These are phyloP conservation scores for Medicago arabica DNA, from an alignment of 306 rosid genomes.

Conservation along the genomic window DNA sequence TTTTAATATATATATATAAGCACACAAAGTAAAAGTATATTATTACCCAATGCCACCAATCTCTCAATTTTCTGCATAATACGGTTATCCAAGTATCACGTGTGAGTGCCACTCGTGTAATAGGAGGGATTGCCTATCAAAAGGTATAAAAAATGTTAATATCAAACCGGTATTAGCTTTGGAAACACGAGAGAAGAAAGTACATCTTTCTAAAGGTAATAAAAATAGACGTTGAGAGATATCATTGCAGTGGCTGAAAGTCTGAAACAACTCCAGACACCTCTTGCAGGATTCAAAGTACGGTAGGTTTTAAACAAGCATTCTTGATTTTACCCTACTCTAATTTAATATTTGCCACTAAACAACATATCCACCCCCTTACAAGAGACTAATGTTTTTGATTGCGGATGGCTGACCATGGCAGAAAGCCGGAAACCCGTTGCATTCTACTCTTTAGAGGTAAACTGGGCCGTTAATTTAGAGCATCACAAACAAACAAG, in stretches of 20 bases:
- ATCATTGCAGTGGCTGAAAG: conserved; percentile 31
- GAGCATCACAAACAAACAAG: conserved; percentile 4
- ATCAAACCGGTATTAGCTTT: conserved; percentile 40
- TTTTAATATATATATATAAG: conserved; percentile 25
- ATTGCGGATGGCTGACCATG: background rate
- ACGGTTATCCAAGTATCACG: conserved; percentile 96
- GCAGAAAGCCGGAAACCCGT: background rate
- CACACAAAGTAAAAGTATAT: conserved; percentile 34
- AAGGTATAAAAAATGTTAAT: conserved; percentile 37
- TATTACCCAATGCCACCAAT: conserved; percentile 99
- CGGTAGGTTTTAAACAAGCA: background rate
- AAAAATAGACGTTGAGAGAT: conserved; percentile 30
- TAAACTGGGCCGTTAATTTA: conserved; percentile 5
- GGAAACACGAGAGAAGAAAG: conserved; percentile 36
- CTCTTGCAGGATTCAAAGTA: conserved; percentile 30
- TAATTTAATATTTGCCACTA: background rate
- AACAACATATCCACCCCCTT: conserved; percentile 1
- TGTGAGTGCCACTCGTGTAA: conserved; percentile 97
- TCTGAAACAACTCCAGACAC: conserved; percentile 36
- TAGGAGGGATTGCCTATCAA: conserved; percentile 94
- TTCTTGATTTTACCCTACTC: conserved; percentile 29
- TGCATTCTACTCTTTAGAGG: background rate
- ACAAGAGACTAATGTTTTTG: conserved; percentile 1
- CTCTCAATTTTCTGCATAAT: conserved; percentile 96
- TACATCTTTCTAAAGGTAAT: conserved; percentile 24